Evolutionary conservation across 2,329 filamentous ascomycete species (phyloP).

Genomic region (Lasiodiplodia gonubiensis): DNA sequence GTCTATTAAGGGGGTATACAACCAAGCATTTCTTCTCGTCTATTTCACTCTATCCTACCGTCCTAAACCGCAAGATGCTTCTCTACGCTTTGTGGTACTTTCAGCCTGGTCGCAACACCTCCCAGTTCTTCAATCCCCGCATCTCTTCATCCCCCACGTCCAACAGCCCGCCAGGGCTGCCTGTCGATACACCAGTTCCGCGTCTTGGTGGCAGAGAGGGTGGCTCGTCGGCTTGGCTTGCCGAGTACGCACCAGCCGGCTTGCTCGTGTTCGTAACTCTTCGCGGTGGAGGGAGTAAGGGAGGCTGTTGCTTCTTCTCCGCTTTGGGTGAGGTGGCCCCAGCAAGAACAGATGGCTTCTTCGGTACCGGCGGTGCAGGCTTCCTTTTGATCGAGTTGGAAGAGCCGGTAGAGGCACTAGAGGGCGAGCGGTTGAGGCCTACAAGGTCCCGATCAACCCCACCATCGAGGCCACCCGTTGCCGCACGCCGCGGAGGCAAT

Average conservation of each 20-base stretch:
- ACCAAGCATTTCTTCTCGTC: not conserved
- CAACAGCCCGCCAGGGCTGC: slow-evolving; percentile 35
- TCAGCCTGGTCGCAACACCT: slow-evolving; percentile 43
- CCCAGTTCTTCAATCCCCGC: slow-evolving; percentile 45
- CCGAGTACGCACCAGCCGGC: not conserved
- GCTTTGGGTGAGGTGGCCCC: slow-evolving; percentile 6
- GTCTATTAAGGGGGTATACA: not conserved
- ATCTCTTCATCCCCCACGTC: slow-evolving; percentile 42
- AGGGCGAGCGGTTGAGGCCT: slow-evolving; percentile 20
- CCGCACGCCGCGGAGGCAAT: slow-evolving; percentile 34
- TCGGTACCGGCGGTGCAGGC: slow-evolving; percentile 25
- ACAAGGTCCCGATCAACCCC: slow-evolving; percentile 20
- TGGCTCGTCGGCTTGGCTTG: not conserved
- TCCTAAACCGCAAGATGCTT: not conserved
- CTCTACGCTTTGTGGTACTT: not conserved
- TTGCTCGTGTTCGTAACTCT: not conserved
- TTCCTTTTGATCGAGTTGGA: slow-evolving; percentile 20
- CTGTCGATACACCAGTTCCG: not conserved
- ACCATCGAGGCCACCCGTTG: slow-evolving; percentile 29
- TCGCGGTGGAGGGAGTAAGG: slow-evolving; percentile 9
- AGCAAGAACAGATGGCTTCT: slow-evolving; percentile 22
- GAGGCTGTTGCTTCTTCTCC: slow-evolving; percentile 23
- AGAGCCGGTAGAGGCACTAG: slow-evolving; percentile 16
- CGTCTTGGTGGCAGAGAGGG: slow-evolving; percentile 30
- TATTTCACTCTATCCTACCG: not conserved